These are phyloP conservation scores for Pulveroboletus frians DNA, from an alignment of 768 basidiomycete genomes.

Conservation along the genomic window DNA sequence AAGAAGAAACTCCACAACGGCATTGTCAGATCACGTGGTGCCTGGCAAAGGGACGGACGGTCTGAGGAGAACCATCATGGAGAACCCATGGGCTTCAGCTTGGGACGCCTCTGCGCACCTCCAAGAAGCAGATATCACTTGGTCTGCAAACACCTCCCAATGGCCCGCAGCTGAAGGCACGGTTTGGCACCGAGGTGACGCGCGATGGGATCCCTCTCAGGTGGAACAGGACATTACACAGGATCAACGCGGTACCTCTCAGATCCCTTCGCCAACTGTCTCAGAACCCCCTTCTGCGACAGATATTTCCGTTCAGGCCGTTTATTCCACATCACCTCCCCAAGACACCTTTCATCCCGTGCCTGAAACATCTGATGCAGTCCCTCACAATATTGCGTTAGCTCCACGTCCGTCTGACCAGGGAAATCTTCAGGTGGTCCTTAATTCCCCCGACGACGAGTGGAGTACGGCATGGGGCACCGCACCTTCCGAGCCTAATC, in stretches of 20 bases:
- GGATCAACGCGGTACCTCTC: not conserved
- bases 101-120: not conserved
- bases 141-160: not conserved
- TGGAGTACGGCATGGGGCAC: slow-evolving; percentile 43
- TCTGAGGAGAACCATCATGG: slow-evolving; percentile 38
- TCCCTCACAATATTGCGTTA: slow-evolving; percentile 39
- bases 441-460: slow-evolving; percentile 13
- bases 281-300: not conserved
- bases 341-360: not conserved
- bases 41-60: not conserved
- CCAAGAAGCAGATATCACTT: not conserved
- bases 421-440: not conserved
- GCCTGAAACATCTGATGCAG: slow-evolving; percentile 29
- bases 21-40: slow-evolving; percentile 16
- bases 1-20: slow-evolving; percentile 5
- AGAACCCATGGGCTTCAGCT: slow-evolving; percentile 56
- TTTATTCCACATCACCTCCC: not conserved
- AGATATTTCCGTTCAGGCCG: not conserved
- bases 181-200: slow-evolving; percentile 35
- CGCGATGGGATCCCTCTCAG: not conserved
- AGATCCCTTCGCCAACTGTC: not conserved
- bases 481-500: slow-evolving; percentile 13
- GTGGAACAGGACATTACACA: slow-evolving; percentile 1
- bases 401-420: not conserved
- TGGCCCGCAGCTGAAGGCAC: slow-evolving; percentile 26